Base-by-base conservation (phyloP, 176 grass and related monocot genomes). In the Musa acuminata region DNA sequence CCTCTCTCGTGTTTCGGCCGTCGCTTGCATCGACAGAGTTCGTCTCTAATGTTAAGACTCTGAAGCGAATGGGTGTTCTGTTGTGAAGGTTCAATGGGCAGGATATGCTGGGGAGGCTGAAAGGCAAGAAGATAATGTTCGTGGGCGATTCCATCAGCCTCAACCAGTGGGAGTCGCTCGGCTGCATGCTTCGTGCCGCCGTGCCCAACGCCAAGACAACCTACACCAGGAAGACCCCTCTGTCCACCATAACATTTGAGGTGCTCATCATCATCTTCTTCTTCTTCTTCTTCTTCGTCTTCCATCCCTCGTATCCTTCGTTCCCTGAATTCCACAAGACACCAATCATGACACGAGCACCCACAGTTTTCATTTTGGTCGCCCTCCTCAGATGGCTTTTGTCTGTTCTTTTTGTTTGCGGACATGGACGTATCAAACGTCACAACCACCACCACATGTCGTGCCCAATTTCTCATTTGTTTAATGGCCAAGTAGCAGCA, bases 121-220 rank as follows among this genome's bases (percentile, higher is more conserved):
- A 81, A 24, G 86, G 83, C n/a, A 96, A 91, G 79, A 96, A 74
- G 78, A 81, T 96, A 29, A 84, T 90, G 85, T 88, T 95, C 55
- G 83, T 95, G 9, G 91, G 91, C 21, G 91, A 95, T 76, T 95
- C 87, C 52, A 79, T 91, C 25, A 84, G 85, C 79, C 76, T 84
- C 70, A 86, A 96, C 82, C 92, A 96, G 59, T 91, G 83, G 57
- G 83, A 65, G 13, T 96, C 92, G 0, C 83, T 96, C 1, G 14
- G 80, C 20, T 96, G 92, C 83, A 85, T 96, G 79, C 86, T 96
- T 17, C 86, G 86, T 70, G 76, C 88, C 12, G 79, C 88, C 13
- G 52, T 53, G 16, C 23, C 88, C 0, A 57, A 69, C 2, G 17
- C 71, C 9, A 59, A 11, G 11, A 87, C 80, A 17, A 79, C 71